Conservation (phyloP, 2,329 filamentous ascomycete genomes). For the Acrocalymma vagum region DNA sequence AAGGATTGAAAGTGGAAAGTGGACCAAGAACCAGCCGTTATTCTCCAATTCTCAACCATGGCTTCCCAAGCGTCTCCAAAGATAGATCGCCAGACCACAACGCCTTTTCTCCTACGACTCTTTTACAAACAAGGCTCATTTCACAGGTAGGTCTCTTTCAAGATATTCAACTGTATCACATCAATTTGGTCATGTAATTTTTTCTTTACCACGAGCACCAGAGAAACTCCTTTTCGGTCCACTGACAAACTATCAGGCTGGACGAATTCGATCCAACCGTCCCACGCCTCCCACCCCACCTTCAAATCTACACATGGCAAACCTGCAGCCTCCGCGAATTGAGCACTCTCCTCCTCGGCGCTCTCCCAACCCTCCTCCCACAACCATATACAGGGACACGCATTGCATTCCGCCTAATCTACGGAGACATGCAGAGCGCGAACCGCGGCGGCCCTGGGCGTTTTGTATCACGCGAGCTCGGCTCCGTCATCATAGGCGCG, state of each 20-base stretch:
- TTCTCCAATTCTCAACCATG: conserved; percentile 34
- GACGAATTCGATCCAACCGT: conserved; percentile 70
- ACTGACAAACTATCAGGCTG: conserved; percentile 61
- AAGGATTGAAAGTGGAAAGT: too few species aligned
- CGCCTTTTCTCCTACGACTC: conserved; percentile 85
- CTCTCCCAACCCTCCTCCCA: conserved; percentile 75
- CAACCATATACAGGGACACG: conserved; percentile 80
- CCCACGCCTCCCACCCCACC: conserved; percentile 68
- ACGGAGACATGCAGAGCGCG: conserved; percentile 72
- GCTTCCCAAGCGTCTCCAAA: conserved; percentile 37
- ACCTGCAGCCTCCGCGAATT: conserved; percentile 84
- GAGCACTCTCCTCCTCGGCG: conserved; percentile 75
- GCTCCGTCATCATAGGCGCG: conserved; percentile 76
- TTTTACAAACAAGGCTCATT: conserved; percentile 81
- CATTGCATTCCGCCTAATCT: conserved; percentile 87
- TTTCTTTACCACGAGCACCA: too few species aligned
- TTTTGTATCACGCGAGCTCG: conserved; percentile 82
- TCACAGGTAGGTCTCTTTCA: conserved; percentile 65
- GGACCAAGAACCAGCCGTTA: too few species aligned
- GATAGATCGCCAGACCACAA: conserved; percentile 73
- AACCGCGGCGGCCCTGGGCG: conserved; percentile 60
- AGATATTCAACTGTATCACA: too few species aligned
- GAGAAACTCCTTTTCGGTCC: too few species aligned
- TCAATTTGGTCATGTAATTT: too few species aligned
- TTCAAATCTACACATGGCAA: conserved; percentile 88